Evolutionary conservation across 305 asterid species (phyloP).

Genomic region (Fraxinus sp.): DNA sequence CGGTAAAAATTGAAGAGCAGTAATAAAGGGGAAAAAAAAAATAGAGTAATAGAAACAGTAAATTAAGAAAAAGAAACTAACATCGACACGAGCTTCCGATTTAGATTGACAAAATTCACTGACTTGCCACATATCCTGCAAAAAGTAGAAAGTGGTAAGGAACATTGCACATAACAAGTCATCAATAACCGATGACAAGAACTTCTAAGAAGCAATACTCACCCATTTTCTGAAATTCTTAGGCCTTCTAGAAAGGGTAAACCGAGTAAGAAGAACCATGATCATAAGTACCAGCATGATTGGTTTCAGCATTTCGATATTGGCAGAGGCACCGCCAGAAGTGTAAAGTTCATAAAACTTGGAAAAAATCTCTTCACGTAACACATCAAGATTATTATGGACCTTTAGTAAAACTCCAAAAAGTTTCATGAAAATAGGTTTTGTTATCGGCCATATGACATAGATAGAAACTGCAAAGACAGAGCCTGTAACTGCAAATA

Average conservation of each 20-base stretch:
- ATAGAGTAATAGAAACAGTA: not conserved
- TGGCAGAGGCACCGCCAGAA: conserved; percentile 73
- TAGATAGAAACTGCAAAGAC: not conserved
- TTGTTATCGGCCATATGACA: not conserved
- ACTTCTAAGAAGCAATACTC: conserved; percentile 33
- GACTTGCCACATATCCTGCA: conserved; percentile 99
- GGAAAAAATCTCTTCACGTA: not conserved
- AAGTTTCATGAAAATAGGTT: not conserved
- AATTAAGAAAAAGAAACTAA: conserved; percentile 45
- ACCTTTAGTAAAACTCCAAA: not conserved
- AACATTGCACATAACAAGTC: conserved; percentile 19
- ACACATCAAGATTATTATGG: not conserved
- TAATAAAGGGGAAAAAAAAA: not conserved
- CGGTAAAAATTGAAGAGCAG: not conserved
- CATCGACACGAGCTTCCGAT: conserved; percentile 99
- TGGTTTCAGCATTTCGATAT: conserved; percentile 72
- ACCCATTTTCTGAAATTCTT: conserved; percentile 95
- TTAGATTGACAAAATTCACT: conserved; percentile 93
- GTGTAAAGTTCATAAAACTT: conserved; percentile 51
- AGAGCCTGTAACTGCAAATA: not conserved
- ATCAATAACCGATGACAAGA: conserved; percentile 23
- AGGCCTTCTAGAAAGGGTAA: conserved; percentile 91
- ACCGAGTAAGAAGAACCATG: conserved; percentile 88
- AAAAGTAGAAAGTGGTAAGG: conserved; percentile 27
- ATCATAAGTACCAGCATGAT: conserved; percentile 64